Base-by-base conservation (phyloP, 1,139 yeast genomes). In the Schizosaccharomyces versatilis region DNA sequence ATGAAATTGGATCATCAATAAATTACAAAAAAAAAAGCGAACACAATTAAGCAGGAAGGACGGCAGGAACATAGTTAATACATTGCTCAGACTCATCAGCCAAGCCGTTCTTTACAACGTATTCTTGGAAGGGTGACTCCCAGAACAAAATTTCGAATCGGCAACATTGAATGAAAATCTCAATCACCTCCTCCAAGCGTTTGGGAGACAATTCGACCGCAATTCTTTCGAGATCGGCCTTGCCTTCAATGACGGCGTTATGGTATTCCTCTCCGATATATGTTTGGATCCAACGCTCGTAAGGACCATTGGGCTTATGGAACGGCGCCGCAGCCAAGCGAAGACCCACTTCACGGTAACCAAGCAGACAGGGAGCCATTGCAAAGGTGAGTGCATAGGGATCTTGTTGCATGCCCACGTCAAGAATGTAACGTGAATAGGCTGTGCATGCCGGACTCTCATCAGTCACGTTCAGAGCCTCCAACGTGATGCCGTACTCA, bases 401-500 rank as follows among this genome's bases (percentile, higher is more conserved):
- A 19, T 54, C 55, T 36, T 55, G 54, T 14, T 55, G 38, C 36
- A 49, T 47, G 7, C 59, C 59, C 38, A 56, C 51, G 38, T 57
- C 56, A 48, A 73, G 63, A 57, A 84, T 69, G 60, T 78, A 82
- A 51, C 80, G 69, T 44, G 84, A 76, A 64, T 84, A 84, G 9
- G 49, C 49, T 19, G 66, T 62, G 61, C 84, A 76, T 2, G 82
- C 82, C 19, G 71, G 68, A 1, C 78, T 78, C 44, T 82, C 79
- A 32, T 65, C 61, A 41, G 78, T 70, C 1, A 69, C 68, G 44
- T 71, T 73, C 19, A 75, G 66, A 55, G 74, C 75, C 10, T 68
- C 64, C n/a, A 68, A 73, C 41, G 71, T 70, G 51, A 77, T 71
- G 41, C 75, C 73, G 61, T 75, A 76, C 32, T 66, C 63, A 17